Base-by-base conservation (phyloP, 2,329 filamentous ascomycete species). In the Fusarium torulosum region DNA sequence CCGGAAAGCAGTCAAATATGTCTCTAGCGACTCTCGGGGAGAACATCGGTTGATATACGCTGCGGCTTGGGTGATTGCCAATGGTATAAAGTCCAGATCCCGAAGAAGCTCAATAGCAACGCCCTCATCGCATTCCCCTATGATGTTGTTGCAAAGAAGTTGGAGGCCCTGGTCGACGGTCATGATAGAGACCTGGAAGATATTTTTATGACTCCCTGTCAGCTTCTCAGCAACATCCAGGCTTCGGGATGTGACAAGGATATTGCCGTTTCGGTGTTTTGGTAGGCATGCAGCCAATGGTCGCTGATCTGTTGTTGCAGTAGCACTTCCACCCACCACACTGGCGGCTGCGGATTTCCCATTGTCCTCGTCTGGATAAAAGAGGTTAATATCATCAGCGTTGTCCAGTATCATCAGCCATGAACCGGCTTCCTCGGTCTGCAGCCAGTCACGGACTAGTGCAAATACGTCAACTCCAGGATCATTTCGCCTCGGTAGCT, bases 1-100 rank as follows among this genome's bases (percentile, higher is more conserved):
- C 4, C 53, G 50, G 19, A 80, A 71, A 1, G 72, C 40, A 6
- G 25, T 74, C 0, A 80, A 59, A 46, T 82, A 83, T 7, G 53
- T 38, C 25, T 54, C 4, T 0, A 79, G 55, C 1, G 75, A 74
- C 17, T 57, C 61, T 2, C 64, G 62, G 0, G 73, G 73, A 6
- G 33, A 37, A 10, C 70, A 60, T 4, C 63, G 58, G 4, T 66
- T 59, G 19, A 77, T 76, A 40, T 76, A 79, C 4, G 71, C 60
- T 4, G 72, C 73, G 1, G 76, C 74, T 44, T 78, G 69, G 2
- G 61, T 56, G n/a, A 78, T 74, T 0, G 77, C 75, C 0, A 78
- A 66, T 1, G 75, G 75, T 19, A 77, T 75, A 33, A 45, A 67
- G 17, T 77, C 75, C 0, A 78, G 62, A 4, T 43, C 52, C 3